A percentile compares a stretch with the other conserved stretches of the same genome.
Conservation (phyloP, 2,329 filamentous ascomycete genomes). For the Xylariaceae sp. region DNA sequence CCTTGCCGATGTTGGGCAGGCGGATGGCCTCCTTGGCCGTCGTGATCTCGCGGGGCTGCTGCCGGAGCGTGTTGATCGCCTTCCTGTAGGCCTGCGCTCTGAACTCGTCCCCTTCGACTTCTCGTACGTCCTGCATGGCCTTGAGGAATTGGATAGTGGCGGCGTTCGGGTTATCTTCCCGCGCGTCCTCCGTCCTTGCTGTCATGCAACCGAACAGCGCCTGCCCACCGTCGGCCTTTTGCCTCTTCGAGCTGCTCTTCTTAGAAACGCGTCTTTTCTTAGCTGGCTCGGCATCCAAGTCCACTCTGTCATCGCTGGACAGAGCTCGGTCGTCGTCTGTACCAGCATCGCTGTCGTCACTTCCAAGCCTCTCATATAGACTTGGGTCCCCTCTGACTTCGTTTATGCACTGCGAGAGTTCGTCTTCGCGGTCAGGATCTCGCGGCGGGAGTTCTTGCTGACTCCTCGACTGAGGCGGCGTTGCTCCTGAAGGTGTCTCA, state of each 20-base stretch:
- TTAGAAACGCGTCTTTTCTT: slow-evolving; percentile 4
- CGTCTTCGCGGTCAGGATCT: slow-evolving; percentile 4
- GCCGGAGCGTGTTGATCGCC: slow-evolving; percentile 64
- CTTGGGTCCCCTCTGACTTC: slow-evolving; percentile 53
- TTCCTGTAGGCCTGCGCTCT: slow-evolving; percentile 68
- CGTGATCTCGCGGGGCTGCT: slow-evolving; percentile 53
- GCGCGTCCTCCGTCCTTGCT: slow-evolving; percentile 37
- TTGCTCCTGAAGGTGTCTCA: too few species aligned
- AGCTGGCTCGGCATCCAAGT: neutral
- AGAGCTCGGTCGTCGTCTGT: too few species aligned
- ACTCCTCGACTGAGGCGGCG: too few species aligned
- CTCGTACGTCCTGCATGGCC: slow-evolving; percentile 73
- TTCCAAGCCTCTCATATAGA: slow-evolving; percentile 43
- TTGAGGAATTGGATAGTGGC: slow-evolving; percentile 70
- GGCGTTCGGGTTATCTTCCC: slow-evolving; percentile 58
- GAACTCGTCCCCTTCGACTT: slow-evolving; percentile 68
- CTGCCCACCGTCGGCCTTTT: too few species aligned
- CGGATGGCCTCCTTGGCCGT: slow-evolving; percentile 62
- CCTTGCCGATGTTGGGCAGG: slow-evolving; percentile 61
- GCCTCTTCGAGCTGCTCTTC: slow-evolving; percentile 10
- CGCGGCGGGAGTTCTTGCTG: too few species aligned
- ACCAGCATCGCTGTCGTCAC: slow-evolving; percentile 27
- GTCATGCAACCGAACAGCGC: slow-evolving; percentile 48
- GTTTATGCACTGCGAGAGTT: slow-evolving; percentile 38
- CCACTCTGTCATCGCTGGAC: too few species aligned